phyloP scores from a whole-genome alignment of 2,329 filamentous ascomycete species.

The Rhexocercosporidium sp. region DNA sequence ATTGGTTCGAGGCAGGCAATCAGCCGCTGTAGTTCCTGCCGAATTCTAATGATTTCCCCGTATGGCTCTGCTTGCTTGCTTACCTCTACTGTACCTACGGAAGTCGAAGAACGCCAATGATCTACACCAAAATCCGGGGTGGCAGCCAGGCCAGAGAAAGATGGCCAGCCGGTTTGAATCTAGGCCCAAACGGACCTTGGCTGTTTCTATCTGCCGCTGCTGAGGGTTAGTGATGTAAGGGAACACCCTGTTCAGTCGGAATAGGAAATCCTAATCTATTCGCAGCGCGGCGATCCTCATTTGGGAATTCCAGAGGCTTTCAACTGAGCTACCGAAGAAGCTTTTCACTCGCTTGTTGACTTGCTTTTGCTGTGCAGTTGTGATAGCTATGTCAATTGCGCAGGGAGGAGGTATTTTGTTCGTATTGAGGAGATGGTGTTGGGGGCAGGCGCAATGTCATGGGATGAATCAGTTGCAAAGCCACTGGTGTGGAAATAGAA shows the following conservation, averaged over 20 bases:
- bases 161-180: not conserved
- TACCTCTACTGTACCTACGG: too few relatives aligned
- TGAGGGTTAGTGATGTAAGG: too few relatives aligned
- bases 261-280: not conserved
- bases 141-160: not conserved
- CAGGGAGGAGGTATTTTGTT: not conserved
- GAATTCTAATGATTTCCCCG: not conserved
- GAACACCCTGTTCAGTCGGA: not conserved
- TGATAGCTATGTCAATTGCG: too few relatives aligned
- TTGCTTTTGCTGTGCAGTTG: not conserved
- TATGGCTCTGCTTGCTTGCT: not conserved
- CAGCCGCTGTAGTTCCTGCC: slow-evolving; percentile 20
- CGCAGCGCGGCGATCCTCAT: not conserved
- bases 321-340: not conserved
- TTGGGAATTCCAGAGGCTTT: not conserved
- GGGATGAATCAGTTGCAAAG: slow-evolving; percentile 1
- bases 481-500: not conserved
- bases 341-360: too few relatives aligned
- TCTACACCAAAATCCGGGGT: slow-evolving; percentile 29
- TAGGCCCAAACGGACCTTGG: not conserved
- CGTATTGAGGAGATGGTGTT: not conserved
- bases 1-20: slow-evolving; percentile 22
- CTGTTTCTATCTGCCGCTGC: slow-evolving; percentile 2
- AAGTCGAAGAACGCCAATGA: slow-evolving; percentile 23
- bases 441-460: slow-evolving; percentile 4